Percentiles rank a stretch among this genome's conserved stretches.
These are phyloP conservation scores for Spathaspora girioi DNA, from an alignment of 805 yeast genomes.

Conservation along the genomic window DNA sequence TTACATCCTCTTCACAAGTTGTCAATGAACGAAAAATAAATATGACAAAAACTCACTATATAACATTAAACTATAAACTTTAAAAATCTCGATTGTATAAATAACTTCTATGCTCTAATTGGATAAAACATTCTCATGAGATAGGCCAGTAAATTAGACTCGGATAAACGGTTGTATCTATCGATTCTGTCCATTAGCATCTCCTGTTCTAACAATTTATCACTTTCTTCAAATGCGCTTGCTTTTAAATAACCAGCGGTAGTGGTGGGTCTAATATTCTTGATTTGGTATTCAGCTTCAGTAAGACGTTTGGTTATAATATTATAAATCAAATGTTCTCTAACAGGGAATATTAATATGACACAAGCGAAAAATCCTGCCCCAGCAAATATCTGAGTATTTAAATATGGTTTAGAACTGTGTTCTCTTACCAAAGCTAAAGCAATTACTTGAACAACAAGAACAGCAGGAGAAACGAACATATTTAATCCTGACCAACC, in stretches of 20 bases:
- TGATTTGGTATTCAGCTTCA: conserved; percentile 4
- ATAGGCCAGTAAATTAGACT: conserved; percentile 3
- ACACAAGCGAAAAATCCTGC: conserved; percentile 40
- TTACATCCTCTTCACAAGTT: too few relatives aligned
- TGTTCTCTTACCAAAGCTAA: conserved; percentile 34
- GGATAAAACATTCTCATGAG: conserved; percentile 18
- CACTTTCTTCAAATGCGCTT: conserved; percentile 4
- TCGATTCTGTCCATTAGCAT: conserved; percentile 12
- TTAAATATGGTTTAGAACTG: conserved; percentile 40
- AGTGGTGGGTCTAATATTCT: background rate
- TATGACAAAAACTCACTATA: background rate
- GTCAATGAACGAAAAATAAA: too few relatives aligned
- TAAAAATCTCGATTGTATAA: background rate
- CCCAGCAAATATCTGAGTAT: conserved; percentile 60
- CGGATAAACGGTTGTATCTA: conserved; percentile 10
- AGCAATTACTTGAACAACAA: conserved; percentile 53
- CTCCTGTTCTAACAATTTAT: conserved; percentile 2
- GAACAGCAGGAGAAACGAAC: conserved; percentile 22
- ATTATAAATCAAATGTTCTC: conserved; percentile 50
- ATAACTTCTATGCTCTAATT: conserved; percentile 11
- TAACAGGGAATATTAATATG: conserved; percentile 39
- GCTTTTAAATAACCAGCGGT: background rate
- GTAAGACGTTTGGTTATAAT: conserved; percentile 21
- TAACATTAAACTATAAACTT: background rate
- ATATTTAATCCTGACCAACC: conserved; percentile 38